phyloP scores from a whole-genome alignment of 768 basidiomycete genomes.

The Leccinum truebloodii region DNA sequence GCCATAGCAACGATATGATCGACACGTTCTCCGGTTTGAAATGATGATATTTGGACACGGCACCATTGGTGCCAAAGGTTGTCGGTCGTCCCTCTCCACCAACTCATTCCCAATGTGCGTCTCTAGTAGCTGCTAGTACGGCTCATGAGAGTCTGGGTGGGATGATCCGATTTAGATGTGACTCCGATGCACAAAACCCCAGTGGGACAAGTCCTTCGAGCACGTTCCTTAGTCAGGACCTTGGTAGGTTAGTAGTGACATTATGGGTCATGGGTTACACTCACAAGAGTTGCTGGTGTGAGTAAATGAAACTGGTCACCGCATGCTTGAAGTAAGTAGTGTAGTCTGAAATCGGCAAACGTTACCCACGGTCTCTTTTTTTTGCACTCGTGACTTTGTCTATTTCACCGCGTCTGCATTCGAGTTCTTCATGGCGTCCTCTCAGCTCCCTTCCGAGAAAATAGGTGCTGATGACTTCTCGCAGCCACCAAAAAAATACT shows the following conservation, averaged over 20 bases:
- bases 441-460: conserved; percentile 42
- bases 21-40: neutral
- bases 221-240: neutral
- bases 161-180: neutral
- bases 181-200: neutral
- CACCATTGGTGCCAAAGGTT: neutral
- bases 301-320: too few relatives aligned
- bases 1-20: neutral
- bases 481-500: conserved; percentile 39
- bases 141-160: too few relatives aligned
- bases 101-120: neutral
- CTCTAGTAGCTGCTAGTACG: too few relatives aligned
- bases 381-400: conserved; percentile 22
- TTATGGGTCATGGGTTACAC: too few relatives aligned
- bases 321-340: too few relatives aligned
- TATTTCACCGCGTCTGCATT: conserved; percentile 19
- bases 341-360: conserved; percentile 16
- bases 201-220: neutral
- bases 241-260: too few relatives aligned
- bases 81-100: neutral
- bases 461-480: conserved; percentile 40
- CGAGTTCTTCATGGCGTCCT: conserved; percentile 44
- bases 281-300: too few relatives aligned
- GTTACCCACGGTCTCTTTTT: conserved; percentile 38
- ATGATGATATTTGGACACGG: neutral